A percentile compares a stretch with the other conserved stretches of the same genome.
phyloP scores from a whole-genome alignment of 208 protist genomes.

The Sergeia podlipaevii region DNA sequence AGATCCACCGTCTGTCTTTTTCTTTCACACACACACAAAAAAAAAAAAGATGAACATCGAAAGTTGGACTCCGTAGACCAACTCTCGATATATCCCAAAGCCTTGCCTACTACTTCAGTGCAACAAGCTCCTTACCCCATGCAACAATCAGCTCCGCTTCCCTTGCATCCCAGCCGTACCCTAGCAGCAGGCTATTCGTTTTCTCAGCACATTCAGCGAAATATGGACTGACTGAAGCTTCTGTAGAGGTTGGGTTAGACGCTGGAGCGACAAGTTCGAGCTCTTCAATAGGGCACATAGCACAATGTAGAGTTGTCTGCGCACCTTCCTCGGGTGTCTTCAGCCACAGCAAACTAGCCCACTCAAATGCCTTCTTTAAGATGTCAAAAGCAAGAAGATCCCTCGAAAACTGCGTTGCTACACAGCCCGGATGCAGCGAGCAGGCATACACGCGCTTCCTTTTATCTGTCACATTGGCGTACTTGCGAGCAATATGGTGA shows the following conservation, averaged over 20 bases:
- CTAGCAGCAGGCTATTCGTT: conserved; percentile 47
- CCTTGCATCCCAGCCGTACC: conserved; percentile 77
- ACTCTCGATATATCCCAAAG: no score
- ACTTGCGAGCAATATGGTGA: conserved; percentile 65
- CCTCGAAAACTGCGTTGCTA: conserved; percentile 65
- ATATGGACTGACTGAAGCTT: conserved; percentile 59
- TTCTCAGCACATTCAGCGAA: conserved; percentile 84
- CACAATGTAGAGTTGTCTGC: conserved; percentile 85
- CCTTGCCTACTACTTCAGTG: conserved; percentile 19
- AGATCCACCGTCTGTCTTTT: no score
- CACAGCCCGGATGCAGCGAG: conserved; percentile 79
- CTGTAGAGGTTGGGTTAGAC: background rate
- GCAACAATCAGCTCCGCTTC: conserved; percentile 57
- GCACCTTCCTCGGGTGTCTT: conserved; percentile 74
- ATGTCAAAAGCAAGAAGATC: conserved; percentile 32
- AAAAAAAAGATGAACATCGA: no score
- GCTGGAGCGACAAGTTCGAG: conserved; percentile 50
- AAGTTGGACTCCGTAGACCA: no score
- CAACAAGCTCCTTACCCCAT: conserved; percentile 65
- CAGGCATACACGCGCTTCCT: conserved; percentile 49
- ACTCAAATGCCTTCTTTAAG: conserved; percentile 17
- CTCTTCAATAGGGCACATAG: conserved; percentile 73
- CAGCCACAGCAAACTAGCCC: conserved; percentile 41
- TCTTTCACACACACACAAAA: no score
- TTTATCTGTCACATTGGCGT: conserved; percentile 13